Conservation (phyloP, 768 basidiomycete species). For the Chlorophyllum brunneum region DNA sequence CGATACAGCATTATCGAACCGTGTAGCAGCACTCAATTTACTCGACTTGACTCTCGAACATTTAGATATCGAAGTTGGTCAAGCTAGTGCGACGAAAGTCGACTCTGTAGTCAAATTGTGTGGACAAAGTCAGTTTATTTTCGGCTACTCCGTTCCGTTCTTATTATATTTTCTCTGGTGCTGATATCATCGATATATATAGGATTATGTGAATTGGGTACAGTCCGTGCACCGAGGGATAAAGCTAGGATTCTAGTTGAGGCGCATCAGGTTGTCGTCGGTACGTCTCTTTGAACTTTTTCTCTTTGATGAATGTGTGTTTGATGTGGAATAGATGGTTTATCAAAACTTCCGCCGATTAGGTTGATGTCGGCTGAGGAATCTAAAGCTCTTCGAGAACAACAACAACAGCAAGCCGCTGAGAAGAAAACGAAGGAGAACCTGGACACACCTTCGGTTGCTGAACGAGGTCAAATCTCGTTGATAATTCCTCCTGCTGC, state of each 20-base stretch:
- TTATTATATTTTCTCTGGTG: background rate
- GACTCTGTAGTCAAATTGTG: slow-evolving; percentile 66
- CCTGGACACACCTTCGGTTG: background rate
- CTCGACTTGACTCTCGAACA: slow-evolving; percentile 86
- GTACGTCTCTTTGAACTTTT: slow-evolving; percentile 39
- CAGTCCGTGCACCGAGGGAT: slow-evolving; percentile 56
- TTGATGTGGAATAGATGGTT: slow-evolving; percentile 49
- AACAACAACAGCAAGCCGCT: slow-evolving; percentile 12
- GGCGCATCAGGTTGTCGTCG: slow-evolving; percentile 84
- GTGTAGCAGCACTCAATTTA: slow-evolving; percentile 89
- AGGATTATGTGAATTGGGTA: slow-evolving; percentile 37
- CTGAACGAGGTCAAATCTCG: background rate
- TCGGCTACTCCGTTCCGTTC: background rate
- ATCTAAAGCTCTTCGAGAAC: slow-evolving; percentile 22
- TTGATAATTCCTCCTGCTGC: background rate
- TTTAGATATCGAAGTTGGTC: slow-evolving; percentile 79
- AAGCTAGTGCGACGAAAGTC: slow-evolving; percentile 42
- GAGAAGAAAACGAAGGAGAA: background rate
- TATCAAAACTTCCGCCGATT: slow-evolving; percentile 71
- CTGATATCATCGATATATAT: background rate
- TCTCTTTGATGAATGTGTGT: background rate
- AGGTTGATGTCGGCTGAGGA: slow-evolving; percentile 59
- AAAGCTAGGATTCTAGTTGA: slow-evolving; percentile 80
- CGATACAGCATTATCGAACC: slow-evolving; percentile 84
- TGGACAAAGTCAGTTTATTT: slow-evolving; percentile 68